A percentile compares a stretch with the other conserved stretches of the same genome.
These are phyloP conservation scores for Fagus sylvatica DNA, from an alignment of 306 rosid genomes.

Conservation along the genomic window DNA sequence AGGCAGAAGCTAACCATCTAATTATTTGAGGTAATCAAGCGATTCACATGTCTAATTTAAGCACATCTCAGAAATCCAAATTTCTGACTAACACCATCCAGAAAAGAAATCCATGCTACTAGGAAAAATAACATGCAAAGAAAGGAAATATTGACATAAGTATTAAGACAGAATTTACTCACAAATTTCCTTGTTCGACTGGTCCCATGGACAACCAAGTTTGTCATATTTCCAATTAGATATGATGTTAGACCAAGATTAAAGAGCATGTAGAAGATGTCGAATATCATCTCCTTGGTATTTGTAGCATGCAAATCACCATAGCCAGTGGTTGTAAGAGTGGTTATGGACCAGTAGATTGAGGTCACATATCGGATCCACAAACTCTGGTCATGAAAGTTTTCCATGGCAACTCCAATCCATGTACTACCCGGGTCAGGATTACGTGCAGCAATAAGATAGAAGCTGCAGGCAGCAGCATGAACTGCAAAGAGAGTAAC, in stretches of 20 bases:
- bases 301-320: slow-evolving; percentile 86
- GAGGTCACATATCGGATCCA: slow-evolving; percentile 46
- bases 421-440: slow-evolving; percentile 41
- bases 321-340: slow-evolving; percentile 66
- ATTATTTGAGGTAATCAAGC: neutral
- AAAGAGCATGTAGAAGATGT: slow-evolving; percentile 49
- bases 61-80: neutral
- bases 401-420: slow-evolving; percentile 28
- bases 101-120: neutral
- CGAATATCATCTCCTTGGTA: slow-evolving; percentile 52
- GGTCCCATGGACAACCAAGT: slow-evolving; percentile 74
- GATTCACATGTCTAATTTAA: neutral
- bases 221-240: slow-evolving; percentile 86
- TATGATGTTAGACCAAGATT: slow-evolving; percentile 64
- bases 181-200: slow-evolving; percentile 76
- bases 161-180: slow-evolving; percentile 24
- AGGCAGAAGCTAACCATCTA: neutral
- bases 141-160: neutral
- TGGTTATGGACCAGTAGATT: slow-evolving; percentile 72
- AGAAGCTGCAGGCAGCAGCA: slow-evolving; percentile 62
- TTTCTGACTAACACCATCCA: neutral
- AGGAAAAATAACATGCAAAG: neutral
- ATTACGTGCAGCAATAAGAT: slow-evolving; percentile 40
- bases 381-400: neutral
- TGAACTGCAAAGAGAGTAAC: slow-evolving; percentile 68